These are phyloP conservation scores for Nitzschia sp. DNA, from an alignment of 108 stramenopile species.

Conservation along the genomic window DNA sequence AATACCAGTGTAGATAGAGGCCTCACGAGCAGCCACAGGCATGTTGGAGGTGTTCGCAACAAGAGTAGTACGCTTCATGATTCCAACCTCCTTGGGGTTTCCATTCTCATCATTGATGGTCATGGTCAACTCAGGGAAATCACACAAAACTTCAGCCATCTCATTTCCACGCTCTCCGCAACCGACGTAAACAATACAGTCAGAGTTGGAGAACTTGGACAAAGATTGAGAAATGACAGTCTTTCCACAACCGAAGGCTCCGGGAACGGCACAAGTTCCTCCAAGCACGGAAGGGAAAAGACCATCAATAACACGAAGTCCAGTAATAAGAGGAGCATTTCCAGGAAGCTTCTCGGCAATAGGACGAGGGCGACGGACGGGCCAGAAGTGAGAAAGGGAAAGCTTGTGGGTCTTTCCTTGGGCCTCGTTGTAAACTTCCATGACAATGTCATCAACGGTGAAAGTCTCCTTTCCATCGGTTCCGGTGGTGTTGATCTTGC, in stretches of 20 bases:
- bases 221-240: conserved; percentile 99
- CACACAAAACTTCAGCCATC: conserved; percentile 99
- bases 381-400: conserved; percentile 97
- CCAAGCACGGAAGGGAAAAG: conserved; percentile 99
- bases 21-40: conserved; percentile 99
- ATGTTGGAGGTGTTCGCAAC: conserved; percentile 99
- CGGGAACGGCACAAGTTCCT: conserved; percentile 99
- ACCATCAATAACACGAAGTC: conserved; percentile 98
- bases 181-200: conserved; percentile 93
- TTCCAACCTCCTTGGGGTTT: conserved; percentile 92
- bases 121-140: conserved; percentile 99
- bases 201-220: conserved; percentile 98
- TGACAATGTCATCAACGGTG: conserved; percentile 93
- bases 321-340: conserved; percentile 96
- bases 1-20: conserved; percentile 99
- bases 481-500: conserved; percentile 91
- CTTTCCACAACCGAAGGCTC: conserved; percentile 99
- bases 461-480: conserved; percentile 93
- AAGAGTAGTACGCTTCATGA: conserved; percentile 99
- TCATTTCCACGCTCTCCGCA: conserved; percentile 98
- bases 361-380: conserved; percentile 97
- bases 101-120: conserved; percentile 85
- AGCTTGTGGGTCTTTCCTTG: conserved; percentile 85
- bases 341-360: conserved; percentile 98
- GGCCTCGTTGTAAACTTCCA: conserved; percentile 96